Evolutionary conservation across 345 rosid species (phyloP).

Genomic region (Aquilaria yunnanensis): DNA sequence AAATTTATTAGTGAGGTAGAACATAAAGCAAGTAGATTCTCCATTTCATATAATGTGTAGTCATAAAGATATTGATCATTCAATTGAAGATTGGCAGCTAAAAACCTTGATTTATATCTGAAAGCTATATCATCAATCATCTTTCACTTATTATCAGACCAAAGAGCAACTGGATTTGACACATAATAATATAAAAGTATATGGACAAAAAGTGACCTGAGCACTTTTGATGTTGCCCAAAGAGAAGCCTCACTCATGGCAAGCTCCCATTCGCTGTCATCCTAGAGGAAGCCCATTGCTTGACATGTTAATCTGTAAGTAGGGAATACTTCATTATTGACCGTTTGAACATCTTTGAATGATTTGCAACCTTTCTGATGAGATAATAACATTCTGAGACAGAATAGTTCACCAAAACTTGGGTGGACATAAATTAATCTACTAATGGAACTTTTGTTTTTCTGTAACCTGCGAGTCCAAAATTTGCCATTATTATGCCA

Average conservation of each 20-base stretch:
- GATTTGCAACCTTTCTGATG: too few species aligned
- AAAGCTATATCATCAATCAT: neutral
- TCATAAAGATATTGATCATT: neutral
- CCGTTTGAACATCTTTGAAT: too few species aligned
- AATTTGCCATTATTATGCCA: neutral
- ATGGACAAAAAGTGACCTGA: neutral
- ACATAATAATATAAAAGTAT: neutral
- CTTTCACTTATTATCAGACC: neutral
- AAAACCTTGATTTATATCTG: too few species aligned
- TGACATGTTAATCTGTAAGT: too few species aligned
- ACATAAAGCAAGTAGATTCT: neutral
- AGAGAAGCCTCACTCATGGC: neutral
- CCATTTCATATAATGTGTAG: neutral
- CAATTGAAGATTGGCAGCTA: neutral
- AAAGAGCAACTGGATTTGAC: neutral
- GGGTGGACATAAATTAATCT: too few species aligned
- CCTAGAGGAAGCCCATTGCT: neutral
- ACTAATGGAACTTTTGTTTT: neutral
- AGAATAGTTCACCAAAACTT: too few species aligned
- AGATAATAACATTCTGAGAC: too few species aligned
- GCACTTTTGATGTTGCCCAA: neutral
- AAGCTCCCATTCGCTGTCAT: neutral
- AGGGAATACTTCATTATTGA: too few species aligned
- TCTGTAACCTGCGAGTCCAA: neutral
- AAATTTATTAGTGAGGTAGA: neutral